Base-by-base conservation (phyloP, 495 filamentous ascomycete genomes). In the Chaetomium cochliodes region DNA sequence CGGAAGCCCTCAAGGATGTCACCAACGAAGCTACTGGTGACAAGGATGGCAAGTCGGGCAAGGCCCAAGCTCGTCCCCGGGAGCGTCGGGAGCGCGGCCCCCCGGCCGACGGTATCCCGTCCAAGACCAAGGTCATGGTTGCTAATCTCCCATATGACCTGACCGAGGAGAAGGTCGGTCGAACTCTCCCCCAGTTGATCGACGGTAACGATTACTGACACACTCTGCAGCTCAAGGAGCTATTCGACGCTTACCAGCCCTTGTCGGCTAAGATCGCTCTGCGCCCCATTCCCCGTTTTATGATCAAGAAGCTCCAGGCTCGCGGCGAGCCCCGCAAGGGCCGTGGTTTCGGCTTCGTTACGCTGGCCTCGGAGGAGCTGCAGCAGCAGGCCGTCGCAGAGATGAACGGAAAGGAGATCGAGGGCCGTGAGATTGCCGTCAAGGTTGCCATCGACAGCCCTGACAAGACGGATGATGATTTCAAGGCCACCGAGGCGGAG, bases 121-220 rank as follows among this genome's bases (percentile, higher is more conserved):
- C 92, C 77, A 96, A 96, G 87, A 98, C 89, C 81, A 98, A 98
- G 89, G 92, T 98, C 80, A 98, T 98, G 94, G 94, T 98, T 69
- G 94, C 94, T 68, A 98, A 98, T 83, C 85, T 98, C 23, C 94
- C 94, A 22, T 98, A 98, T 76, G 94, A 98, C 79, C 84, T 98
- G 69, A 93, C 87, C 71, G 96, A 98, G 80, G 96, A 97, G 65
- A 96, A 93, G 89, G 93, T 94, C 58, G 22, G 62, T 67, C 37
- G 11, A 22, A 22, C 6, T 11, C 41, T 11, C 33, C 9, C 22
- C 30, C 47, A n/a, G 30, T 8, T 50, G 15, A 22, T 20, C 13
- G 9, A 7, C 20, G 7, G 8, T 42, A 50, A 8, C 5, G 33
- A 22, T 64, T 71, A 65, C 79, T 89, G 74, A 87, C 75, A 42